Evolutionary conservation across 176 grass and related monocot genomes (phyloP), one percentile per base, ranked within the genome.

Genomic region (Poa annua): DNA sequence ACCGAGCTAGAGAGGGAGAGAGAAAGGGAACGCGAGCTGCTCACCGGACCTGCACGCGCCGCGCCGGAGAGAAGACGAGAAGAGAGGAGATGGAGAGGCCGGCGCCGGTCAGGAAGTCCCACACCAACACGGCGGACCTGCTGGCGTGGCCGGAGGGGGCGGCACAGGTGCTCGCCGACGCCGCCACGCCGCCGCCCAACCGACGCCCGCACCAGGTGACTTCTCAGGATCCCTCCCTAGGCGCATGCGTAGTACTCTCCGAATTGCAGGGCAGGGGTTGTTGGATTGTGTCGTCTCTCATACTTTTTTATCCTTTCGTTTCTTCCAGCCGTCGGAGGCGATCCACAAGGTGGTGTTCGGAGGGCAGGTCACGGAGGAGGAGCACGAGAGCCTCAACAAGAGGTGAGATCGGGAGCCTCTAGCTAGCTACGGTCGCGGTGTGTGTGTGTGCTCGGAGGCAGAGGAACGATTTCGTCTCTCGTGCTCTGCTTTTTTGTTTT

Each of bases 311-410:
- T n/a, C n/a, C 8, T 17, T 8, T 1, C 4, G 10, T 41, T 16
- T 21, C n/a, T 2, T 49, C 59, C 89, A 98, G 95, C 95, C 95
- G 16, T 93, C 90, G 78, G 92, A 95, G 85, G 90, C 90, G 79
- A 90, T 98, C 76, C 89, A 77, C n/a, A 98, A 93, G 84, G 88
- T 93, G 79, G 88, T 98, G 41, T 98, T 98, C 80, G 95, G 95
- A 22, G 95, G 95, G 0, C 95, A 98, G 83, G 89, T 98, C 39
- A 95, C 92, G 8, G 95, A 93, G 95, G 95, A 95, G 78, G 95
- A 98, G 90, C 67, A 56, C 14, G 95, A 98, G 86, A 95, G 90
- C 86, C 80, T 93, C 75, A 89, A 95, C 82, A 95, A 95, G 85
- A 94, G 92, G 95, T 98, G 71, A 93, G 90, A 57, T 69, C 85